These are phyloP conservation scores for Rosa rugosa DNA, from an alignment of 306 rosid species.

Conservation along the genomic window DNA sequence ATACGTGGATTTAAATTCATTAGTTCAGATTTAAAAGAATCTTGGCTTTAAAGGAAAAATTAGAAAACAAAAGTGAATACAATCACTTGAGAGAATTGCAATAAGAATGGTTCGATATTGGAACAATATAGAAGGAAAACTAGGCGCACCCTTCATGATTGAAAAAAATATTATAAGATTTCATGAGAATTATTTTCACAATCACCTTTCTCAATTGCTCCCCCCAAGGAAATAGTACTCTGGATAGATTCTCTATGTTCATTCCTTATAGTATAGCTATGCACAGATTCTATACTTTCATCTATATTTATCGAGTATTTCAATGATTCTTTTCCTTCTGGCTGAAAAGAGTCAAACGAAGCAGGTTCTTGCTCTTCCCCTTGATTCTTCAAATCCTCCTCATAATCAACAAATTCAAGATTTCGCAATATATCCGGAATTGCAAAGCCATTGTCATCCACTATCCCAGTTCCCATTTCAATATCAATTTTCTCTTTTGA, in stretches of 20 bases:
- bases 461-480: constrained; percentile 68
- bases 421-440: constrained; percentile 61
- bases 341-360: constrained; percentile 44
- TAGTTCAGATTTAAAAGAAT: too few relatives aligned
- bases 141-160: constrained; percentile 36
- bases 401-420: constrained; percentile 55
- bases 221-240: constrained; percentile 26
- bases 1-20: too few relatives aligned
- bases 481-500: constrained; percentile 74
- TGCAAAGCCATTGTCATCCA: constrained; percentile 45
- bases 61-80: not conserved
- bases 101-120: not conserved
- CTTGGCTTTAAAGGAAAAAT: not conserved
- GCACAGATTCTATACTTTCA: constrained; percentile 35
- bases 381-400: constrained; percentile 39
- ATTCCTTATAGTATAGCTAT: constrained; percentile 30
- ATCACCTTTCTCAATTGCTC: constrained; percentile 29
- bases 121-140: not conserved
- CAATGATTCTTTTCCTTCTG: constrained; percentile 42
- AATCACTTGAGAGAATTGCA: not conserved
- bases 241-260: constrained; percentile 40
- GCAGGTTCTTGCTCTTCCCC: constrained; percentile 47
- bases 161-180: constrained; percentile 36
- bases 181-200: constrained; percentile 30
- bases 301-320: constrained; percentile 35